Evolutionary conservation across 331 rosid genomes (phyloP).

Genomic region (Phaseolus coccineus): DNA sequence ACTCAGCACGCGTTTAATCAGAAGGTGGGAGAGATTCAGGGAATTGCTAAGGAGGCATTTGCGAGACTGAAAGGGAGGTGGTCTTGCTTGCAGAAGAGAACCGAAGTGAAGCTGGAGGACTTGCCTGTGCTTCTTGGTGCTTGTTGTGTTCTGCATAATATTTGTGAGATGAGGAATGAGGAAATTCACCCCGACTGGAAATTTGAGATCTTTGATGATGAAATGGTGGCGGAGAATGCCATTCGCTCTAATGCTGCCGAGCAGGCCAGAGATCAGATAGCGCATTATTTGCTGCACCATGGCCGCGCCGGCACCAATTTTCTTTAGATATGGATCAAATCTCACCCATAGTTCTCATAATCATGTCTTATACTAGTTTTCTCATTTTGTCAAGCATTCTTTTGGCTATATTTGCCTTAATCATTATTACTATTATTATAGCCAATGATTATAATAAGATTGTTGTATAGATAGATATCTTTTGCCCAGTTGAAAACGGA

Average conservation of each 20-base stretch:
- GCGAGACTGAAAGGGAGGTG: conserved; percentile 70
- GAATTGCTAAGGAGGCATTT: conserved; percentile 67
- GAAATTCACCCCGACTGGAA: conserved; percentile 47
- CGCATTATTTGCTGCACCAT: conserved; percentile 73
- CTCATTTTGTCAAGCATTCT: conserved; percentile 42
- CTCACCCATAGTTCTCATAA: background rate
- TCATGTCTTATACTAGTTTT: background rate
- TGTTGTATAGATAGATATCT: conserved; percentile 15
- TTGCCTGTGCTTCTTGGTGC: conserved; percentile 79
- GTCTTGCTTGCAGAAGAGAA: conserved; percentile 82
- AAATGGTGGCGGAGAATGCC: conserved; percentile 55
- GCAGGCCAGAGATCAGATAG: conserved; percentile 71
- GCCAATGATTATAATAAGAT: conserved; percentile 45
- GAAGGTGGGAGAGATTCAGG: conserved; percentile 59
- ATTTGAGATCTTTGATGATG: conserved; percentile 67
- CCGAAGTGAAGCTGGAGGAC: conserved; percentile 77
- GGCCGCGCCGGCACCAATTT: conserved; percentile 62
- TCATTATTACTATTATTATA: background rate
- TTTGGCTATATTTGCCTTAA: conserved; percentile 41
- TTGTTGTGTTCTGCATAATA: conserved; percentile 80
- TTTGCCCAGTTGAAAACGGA: background rate
- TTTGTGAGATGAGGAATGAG: conserved; percentile 71
- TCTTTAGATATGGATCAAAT: conserved; percentile 24
- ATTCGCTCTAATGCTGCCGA: conserved; percentile 43
- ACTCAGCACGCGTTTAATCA: conserved; percentile 74